Base-by-base conservation (phyloP, 495 filamentous ascomycete species). In the Talaromyces borbonicus region DNA sequence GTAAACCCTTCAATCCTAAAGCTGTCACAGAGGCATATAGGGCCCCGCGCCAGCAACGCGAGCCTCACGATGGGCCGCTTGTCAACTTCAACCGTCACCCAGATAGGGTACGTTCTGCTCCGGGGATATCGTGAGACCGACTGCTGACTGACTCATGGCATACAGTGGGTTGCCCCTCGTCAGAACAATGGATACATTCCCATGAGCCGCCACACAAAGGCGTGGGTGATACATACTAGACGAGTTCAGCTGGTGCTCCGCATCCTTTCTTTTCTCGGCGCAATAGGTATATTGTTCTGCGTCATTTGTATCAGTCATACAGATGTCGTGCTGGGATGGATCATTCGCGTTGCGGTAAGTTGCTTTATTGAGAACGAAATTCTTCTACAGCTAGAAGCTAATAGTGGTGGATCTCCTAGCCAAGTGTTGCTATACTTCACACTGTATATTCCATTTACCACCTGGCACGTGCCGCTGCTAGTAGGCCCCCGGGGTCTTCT, bases 21-120 rank as follows among this genome's bases (percentile, higher is more conserved):
- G 81, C 82, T 45, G 77, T 83, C 26, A 85, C 87, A 7, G 72
- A 84, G 59, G 82, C 84, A 47, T 87, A 83, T 60, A 80, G 67
- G 54, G 64, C 74, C 50, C 69, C 66, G 12, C 71, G 73, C 49
- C 58, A 61, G 9, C 71, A 67, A 9, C 78, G 72, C 46, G 67
- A 72, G n/a, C 83, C 83, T 70, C 71, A 65, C 24, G 73, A 84
- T 22, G 87, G 84, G 0, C 87, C 86, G 16, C 61, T 90, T 57
- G 69, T 95, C 46, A 72, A 82, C 49, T 75, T 92, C 66, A 87
- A 87, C 58, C 68, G 77, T 40, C 87, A 93, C 67, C 85, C 87
- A 8, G 87, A 93, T 54, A 74, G 73, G 35, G 84, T 88, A 78
- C 52, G 78, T 62, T n/a, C n/a, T n/a, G n/a, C n/a, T n/a, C n/a